These are phyloP conservation scores for Eragrostis curvula DNA, from an alignment of 176 grass and related monocot genomes.

Conservation along the genomic window DNA sequence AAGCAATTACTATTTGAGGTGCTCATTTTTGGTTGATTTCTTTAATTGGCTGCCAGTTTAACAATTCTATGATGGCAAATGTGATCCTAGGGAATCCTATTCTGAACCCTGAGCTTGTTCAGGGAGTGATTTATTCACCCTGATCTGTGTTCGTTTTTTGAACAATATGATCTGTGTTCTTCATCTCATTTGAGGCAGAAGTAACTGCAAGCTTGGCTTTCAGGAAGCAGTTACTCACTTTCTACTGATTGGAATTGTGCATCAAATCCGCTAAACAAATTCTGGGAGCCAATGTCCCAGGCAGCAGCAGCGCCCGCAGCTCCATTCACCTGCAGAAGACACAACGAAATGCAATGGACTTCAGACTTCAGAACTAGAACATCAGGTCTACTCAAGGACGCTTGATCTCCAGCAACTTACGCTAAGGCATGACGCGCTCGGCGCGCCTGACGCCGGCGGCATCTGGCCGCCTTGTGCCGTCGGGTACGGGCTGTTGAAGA, in stretches of 20 bases:
- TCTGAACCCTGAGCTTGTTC: not conserved
- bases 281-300: slow-evolving; percentile 65
- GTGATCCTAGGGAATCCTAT: not conserved
- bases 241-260: slow-evolving; percentile 68
- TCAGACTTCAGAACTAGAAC: slow-evolving; percentile 34
- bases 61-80: not conserved
- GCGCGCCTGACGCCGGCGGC: slow-evolving; percentile 3
- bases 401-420: slow-evolving; percentile 51
- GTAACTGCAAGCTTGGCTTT: slow-evolving; percentile 31
- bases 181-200: slow-evolving; percentile 6
- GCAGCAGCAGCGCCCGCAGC: slow-evolving; percentile 45
- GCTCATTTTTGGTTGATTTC: not conserved
- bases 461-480: slow-evolving; percentile 1
- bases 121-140: not conserved
- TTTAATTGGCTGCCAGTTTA: not conserved
- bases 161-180: slow-evolving; percentile 30
- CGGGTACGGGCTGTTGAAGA: slow-evolving; percentile 50
- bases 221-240: slow-evolving; percentile 55
- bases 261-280: slow-evolving; percentile 56
- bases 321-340: slow-evolving; percentile 59
- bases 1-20: not conserved
- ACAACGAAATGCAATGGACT: slow-evolving; percentile 1
- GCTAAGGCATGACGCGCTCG: slow-evolving; percentile 53
- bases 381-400: not conserved
- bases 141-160: slow-evolving; percentile 17